Base-by-base conservation (phyloP, 23 red algal genomes). In the Gracilaria caudata region DNA sequence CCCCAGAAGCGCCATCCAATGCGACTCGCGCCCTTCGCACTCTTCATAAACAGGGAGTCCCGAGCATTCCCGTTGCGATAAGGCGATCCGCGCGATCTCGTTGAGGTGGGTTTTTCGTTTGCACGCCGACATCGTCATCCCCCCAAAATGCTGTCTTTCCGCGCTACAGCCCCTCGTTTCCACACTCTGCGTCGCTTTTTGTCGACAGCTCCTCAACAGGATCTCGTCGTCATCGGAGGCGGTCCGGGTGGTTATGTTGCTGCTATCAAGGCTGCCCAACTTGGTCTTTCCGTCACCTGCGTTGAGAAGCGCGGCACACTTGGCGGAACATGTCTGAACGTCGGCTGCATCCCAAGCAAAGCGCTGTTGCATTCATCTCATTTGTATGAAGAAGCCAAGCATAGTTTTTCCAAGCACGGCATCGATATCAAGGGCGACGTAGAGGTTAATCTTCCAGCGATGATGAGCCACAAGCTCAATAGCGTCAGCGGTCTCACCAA, bases 291-390 rank as follows among this genome's bases (percentile, higher is more conserved):
- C 28, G 93, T 94, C 40, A 92, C 94, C 16, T 99, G 97, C 76
- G 92, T 99, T 29, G 97, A 99, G 72, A 99, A 99, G 79, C 93
- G 97, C 32, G 97, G 97, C 3, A 51, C 85, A 43, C 97, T 99
- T 11, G 97, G 97, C 35, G 97, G 97, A 4, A 99, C 97, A 33
- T 99, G 97, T 64, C 87, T 99, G 43, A 99, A 99, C 64, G 92
- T 99, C 4, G 97, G 97, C 3, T 99, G 97, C 68, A 99, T 99
- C 59, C 97, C 97, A 20, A 93, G 87, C 37, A 99, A 99, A 78
- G 97, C 97, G 41, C 89, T 99, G 4, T 55, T 99, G 3, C 93
- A 99, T 59, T 99, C 97, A 40, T 95, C 93, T 24, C 92, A 99
- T 74, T 60, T 99, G 10, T 99, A 92, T 82, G 97, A 99, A 76